Base-by-base conservation (phyloP, 768 basidiomycete species). In the Tremella mesenterica region DNA sequence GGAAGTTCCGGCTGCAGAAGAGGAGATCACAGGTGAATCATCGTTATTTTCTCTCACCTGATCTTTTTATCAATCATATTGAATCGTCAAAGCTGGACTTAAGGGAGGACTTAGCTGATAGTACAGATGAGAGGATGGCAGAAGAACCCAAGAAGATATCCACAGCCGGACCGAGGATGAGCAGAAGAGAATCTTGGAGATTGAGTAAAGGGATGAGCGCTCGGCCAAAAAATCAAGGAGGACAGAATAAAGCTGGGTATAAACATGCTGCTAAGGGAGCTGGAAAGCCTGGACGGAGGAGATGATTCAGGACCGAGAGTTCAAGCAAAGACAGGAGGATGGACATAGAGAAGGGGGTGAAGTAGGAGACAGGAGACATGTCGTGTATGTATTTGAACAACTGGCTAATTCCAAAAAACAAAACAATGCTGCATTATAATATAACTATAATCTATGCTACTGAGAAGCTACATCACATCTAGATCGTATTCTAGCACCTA, bases 141-240 rank as follows among this genome's bases (percentile, higher is more conserved):
- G 55, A 63, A 30, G 43, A 67, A 69, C 53, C 67, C 52, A 62
- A 64, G 55, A 74, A 74, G 20, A 77, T 90, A 57, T 90, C 88
- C 8, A 92, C 89, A 2, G 86, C 90, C 63, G 89, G 88, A 12
- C 80, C 83, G 2, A 81, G 88, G 28, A 76, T 78, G 46, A 85
- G 86, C 44, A 77, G 89, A 55, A 78, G 86, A 58, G 88, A 89
- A 69, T 78, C 82, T 59, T 92, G 89, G 89, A 77, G 88, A 68
- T 75, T 75, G 52, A 84, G 88, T 21, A 92, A 89, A 69, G 89
- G 89, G 27, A 62, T 73, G 63, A 49, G 57, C 1, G 56, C 63
- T 9, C 58, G 63, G 41, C 64, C 65, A 3, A 63, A 63, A 27
- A 36, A 41, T 18, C 55, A 58, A 34, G 69, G 67, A 4, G 56